Evolutionary conservation across 2,329 filamentous ascomycete species (phyloP), one percentile per base, ranked within the genome.

Genomic region (Paraphoma sp.): DNA sequence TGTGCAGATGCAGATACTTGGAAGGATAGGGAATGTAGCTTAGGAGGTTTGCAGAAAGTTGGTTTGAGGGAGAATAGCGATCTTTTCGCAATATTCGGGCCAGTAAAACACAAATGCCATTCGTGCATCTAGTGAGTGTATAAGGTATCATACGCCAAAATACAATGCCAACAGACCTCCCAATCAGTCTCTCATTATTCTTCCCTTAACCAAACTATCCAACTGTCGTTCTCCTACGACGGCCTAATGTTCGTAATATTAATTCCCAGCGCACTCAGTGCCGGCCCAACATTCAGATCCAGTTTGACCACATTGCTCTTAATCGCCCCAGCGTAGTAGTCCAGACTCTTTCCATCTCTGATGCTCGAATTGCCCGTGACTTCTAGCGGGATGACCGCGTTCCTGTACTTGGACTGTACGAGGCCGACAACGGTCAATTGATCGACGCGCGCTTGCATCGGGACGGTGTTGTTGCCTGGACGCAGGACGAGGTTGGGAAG

Each of bases 271-370:
- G 46, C 57, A 36, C 59, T 52, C 17, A 76, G 57, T 30, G 74
- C 73, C 2, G 70, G 66, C 2, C 60, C 69, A 16, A 71, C 64
- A 48, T 87, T 76, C 59, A 89, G 80, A 28, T 80, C 68, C 47
- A 88, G 72, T 42, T 80, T 82, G 69, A 84, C 79, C 58, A 83
- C 83, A 57, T 77, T 80, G 44, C 79, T 76, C 56, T 76, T 78
- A 28, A 89, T 81, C 18, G 86, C 84, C 16, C 82, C 77, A 56
- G 81, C 78, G 57, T 85, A 87, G 74, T 88, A 89, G 38, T 75
- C 70, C 50, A 89, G 74, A 45, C 80, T 73, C 68, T 86, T 68
- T 56, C 83, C 84, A 59, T 68, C 60, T 70, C 84, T 83, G 44
- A 77, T 63, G 57, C 86, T 86, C 30, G 78, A 75, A 53, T 81